Base-by-base conservation (phyloP, 495 filamentous ascomycete species). In the Margaritispora aquatica region DNA sequence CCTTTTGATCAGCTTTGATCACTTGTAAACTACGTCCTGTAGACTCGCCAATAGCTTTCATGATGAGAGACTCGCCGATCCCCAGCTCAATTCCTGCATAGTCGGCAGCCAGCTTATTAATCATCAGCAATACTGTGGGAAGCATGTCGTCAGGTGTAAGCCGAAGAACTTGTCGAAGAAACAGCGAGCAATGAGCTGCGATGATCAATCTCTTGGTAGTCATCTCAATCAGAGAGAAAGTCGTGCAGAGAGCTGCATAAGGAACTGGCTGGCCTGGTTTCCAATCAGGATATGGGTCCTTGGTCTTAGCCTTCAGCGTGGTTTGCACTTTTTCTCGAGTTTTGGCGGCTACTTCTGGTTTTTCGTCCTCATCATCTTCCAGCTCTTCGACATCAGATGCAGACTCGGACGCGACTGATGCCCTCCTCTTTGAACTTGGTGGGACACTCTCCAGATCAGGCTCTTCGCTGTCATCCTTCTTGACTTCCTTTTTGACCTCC, bases 31-130 rank as follows among this genome's bases (percentile, higher is more conserved):
- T 94, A 55, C 95, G 86, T 5, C 94, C 94, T 1, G 94, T 97
- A 52, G 84, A 86, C 74, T 98, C 92, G 15, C 92, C 91, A 67
- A 98, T 96, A 17, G 94, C 89, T 66, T 97, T 98, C 92, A 98
- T 97, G 65, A 98, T 96, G 47, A 98, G 70, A 15, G 91, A 96
- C 75, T 98, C 94, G 46, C 94, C 94, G 68, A 98, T 97, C 26
- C 94, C 94, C 19, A 98, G 77, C 72, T 98, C 94, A 57, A 98
- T 88, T 20, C 94, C 94, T 23, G 92, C 86, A 67, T 96, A 98
- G 68, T 98, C 94, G 1, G 94, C 92, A 13, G 94, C 94, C 31
- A 98, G 83, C 67, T 97, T 97, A 72, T 96, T 96, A 73, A 94
- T 91, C 92, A 97, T 97, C 20, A 98, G 84, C 54, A 93, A 80